These are phyloP conservation scores for Eucalyptus pauciflora DNA, from an alignment of 345 rosid species.

Conservation along the genomic window DNA sequence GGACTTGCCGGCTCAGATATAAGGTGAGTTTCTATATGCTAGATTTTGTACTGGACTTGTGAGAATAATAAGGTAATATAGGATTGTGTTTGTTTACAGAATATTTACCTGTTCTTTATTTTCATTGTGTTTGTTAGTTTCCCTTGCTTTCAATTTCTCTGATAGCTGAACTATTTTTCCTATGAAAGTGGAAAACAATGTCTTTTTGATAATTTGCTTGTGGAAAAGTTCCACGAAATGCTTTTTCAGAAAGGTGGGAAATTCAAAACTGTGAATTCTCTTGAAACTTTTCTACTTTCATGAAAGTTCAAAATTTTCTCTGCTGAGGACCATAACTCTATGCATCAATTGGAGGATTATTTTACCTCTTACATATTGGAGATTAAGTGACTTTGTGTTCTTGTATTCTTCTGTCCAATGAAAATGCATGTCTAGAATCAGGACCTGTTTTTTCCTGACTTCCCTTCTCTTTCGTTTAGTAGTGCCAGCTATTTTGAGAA, in stretches of 20 bases:
- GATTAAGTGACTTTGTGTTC: neutral
- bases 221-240: neutral
- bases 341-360: neutral
- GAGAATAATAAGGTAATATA: neutral
- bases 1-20: conserved; percentile 81
- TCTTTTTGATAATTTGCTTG: neutral
- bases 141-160: neutral
- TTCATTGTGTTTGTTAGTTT: neutral
- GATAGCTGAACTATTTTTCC: neutral
- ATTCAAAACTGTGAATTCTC: neutral
- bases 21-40: conserved; percentile 26
- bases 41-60: neutral
- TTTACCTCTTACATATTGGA: neutral
- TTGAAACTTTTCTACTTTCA: neutral
- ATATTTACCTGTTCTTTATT: neutral
- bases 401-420: neutral
- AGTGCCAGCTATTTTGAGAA: neutral
- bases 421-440: neutral
- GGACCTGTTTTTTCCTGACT: neutral
- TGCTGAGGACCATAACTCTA: neutral
- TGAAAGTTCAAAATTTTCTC: neutral
- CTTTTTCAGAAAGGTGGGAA: neutral
- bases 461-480: neutral
- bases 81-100: neutral
- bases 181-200: neutral